Evolutionary conservation across 2,329 filamentous ascomycete genomes (phyloP), one percentile per base, ranked within the genome.

Genomic region (Cordyceps tenuipes): DNA sequence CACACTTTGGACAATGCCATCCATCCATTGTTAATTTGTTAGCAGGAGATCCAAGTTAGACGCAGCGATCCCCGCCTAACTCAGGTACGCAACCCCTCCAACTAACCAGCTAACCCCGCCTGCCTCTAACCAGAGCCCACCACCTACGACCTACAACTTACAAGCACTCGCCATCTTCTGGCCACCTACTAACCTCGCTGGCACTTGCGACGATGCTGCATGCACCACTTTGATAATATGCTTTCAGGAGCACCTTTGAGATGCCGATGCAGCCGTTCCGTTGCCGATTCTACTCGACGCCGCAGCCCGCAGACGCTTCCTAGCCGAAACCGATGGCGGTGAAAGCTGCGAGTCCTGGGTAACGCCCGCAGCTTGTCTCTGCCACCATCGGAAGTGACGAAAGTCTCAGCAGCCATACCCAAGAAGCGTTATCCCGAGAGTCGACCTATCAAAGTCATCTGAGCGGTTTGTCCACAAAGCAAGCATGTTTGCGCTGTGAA

Each of bases 401-500:
- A 36, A 13, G 13, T 26, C 12, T 39, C 29, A 23, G 23, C 19
- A 23, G n/a, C 13, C 48, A 9, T 51, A 21, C 17, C 3, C 34
- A n/a, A 39, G 19, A 19, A n/a, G 36, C 34, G 36, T 17, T n/a
- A 34, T 51, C 26, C 29, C 21, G 44, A 23, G 17, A 44, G 47
- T 31, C 56, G 7, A 23, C 56, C 56, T 51, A 58, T 58, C 47
- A 51, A 44, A 34, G 17, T 5, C 3, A 1, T 34, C 5, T 31
- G 12, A 23, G 21, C 4, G 36, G n/a, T 17, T 44, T 34, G 56
- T 34, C 9, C 39, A 13, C 34, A 23, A 21, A 39, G 53, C 43
- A 58, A 58, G 44, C 54, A 58, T 29, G 56, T 58, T 44, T 58
- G 36, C 21, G 47, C 23, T n/a, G 56, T 58, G 47, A 6, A 51